Percentiles rank a stretch among this genome's conserved stretches.
Evolutionary conservation across 2,329 filamentous ascomycete species (phyloP).

Genomic region (Ciborinia camelliae): DNA sequence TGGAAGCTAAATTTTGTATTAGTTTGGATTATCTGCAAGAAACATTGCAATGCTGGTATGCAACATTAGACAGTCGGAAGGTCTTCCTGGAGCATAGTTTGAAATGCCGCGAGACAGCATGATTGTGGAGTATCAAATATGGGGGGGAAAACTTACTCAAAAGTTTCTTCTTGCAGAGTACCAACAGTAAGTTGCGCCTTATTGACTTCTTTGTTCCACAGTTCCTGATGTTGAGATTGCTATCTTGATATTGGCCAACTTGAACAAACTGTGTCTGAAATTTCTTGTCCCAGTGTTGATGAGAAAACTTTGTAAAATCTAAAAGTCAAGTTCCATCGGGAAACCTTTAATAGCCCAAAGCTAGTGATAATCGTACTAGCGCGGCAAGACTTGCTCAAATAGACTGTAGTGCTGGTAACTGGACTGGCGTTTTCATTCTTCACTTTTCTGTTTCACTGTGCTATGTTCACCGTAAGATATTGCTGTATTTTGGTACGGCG

Average conservation of each 20-base stretch:
- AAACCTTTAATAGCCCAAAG: not conserved
- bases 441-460: not conserved
- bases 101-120: not conserved
- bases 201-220: too few species aligned
- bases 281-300: too few species aligned
- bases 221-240: too few species aligned
- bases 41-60: not conserved
- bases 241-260: fast-evolving
- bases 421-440: too few species aligned
- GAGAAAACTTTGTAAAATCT: not conserved
- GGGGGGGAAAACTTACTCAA: not conserved
- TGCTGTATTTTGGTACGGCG: too few species aligned
- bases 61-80: not conserved
- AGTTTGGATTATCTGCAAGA: not conserved
- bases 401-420: too few species aligned
- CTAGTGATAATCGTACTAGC: not conserved
- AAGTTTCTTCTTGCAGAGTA: not conserved
- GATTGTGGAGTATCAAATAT: not conserved
- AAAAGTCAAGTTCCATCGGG: not conserved
- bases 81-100: fast-evolving
- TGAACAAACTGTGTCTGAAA: fast-evolving
- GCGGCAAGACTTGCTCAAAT: not conserved
- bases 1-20: not conserved
- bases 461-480: not conserved
- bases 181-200: not conserved